Percentiles rank a stretch among this genome's conserved stretches.
These are phyloP conservation scores for Dipteronia sinensis DNA, from an alignment of 345 rosid species.

Conservation along the genomic window DNA sequence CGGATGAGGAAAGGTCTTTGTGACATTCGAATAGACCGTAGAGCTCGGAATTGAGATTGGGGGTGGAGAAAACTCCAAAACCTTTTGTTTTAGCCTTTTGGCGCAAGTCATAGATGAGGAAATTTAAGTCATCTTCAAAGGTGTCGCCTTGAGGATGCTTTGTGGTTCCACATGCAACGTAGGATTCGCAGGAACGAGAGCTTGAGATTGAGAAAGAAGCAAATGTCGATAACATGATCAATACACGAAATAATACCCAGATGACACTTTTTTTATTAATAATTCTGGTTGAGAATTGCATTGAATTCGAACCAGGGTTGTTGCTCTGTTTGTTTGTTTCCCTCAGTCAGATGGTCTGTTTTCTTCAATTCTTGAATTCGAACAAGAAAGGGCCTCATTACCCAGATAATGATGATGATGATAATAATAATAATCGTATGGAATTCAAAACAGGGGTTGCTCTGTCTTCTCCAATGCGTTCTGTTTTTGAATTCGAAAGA, in stretches of 20 bases:
- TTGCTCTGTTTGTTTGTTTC: not conserved
- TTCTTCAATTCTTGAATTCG: not conserved
- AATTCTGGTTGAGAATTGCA: constrained; percentile 29
- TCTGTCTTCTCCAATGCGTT: not conserved
- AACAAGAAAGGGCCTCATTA: not conserved
- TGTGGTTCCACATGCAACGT: constrained; percentile 15
- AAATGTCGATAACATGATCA: not conserved
- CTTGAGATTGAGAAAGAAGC: not conserved
- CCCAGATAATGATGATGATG: not conserved
- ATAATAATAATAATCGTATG: constrained; percentile 22
- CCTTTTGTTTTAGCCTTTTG: not conserved
- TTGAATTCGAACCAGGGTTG: constrained; percentile 22
- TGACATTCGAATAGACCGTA: constrained; percentile 51
- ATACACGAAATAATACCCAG: constrained; percentile 17
- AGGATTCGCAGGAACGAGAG: constrained; percentile 7
- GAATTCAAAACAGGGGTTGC: constrained; percentile 17
- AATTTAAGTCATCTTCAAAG: not conserved
- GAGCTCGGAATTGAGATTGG: constrained; percentile 26
- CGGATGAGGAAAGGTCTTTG: constrained; percentile 39
- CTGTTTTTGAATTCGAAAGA: not conserved
- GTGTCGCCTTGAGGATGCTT: not conserved
- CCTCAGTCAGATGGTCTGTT: not conserved
- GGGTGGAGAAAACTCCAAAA: constrained; percentile 27
- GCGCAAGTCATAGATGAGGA: not conserved
- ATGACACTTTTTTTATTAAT: not conserved